Evolutionary conservation across 2,329 filamentous ascomycete genomes (phyloP), one percentile per base, ranked within the genome.

Genomic region (Sarocladium brachiariae): DNA sequence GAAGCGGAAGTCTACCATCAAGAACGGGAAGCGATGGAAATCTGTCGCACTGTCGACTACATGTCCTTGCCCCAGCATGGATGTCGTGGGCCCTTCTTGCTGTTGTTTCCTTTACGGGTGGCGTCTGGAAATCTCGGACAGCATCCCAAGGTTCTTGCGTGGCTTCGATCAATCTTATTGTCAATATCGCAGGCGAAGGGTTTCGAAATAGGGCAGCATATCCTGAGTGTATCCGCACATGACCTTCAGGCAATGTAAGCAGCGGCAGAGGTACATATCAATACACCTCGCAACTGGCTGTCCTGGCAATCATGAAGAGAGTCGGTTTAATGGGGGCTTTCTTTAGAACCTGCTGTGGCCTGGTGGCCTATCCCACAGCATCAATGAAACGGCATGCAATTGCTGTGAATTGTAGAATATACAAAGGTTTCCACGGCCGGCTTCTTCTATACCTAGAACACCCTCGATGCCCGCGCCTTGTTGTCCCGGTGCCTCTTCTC

Each of bases 401-500:
- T n/a, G n/a, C n/a, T n/a, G n/a, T n/a, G n/a, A n/a, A n/a, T n/a
- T n/a, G n/a, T n/a, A n/a, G n/a, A n/a, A n/a, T n/a, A n/a, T n/a
- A n/a, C n/a, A n/a, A n/a, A n/a, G n/a, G n/a, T n/a, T n/a, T n/a
- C n/a, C n/a, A n/a, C n/a, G n/a, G n/a, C 7, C 27, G 27, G 7
- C 27, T 13, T 30, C 27, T n/a, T n/a, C n/a, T n/a, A n/a, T 23
- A 21, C 4, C 16, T 47, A 47, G 43, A 47, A 47, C 11, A 47
- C 65, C 52, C 63, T 69, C 3, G 65, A 68, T 14, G 75, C 74
- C 51, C 78, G 70, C 30, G 78, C 74, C 59, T 76, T 78, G 61
- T 85, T 85, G 54, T 86, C 82, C 51, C 77, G 71, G 59, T 85
- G 83, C 45, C 82, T 72, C 70, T 81, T 84, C 65, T 84, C 80